Conservation (phyloP, 2,329 filamentous ascomycete genomes). For the Byssoonygena ceratinophila region DNA sequence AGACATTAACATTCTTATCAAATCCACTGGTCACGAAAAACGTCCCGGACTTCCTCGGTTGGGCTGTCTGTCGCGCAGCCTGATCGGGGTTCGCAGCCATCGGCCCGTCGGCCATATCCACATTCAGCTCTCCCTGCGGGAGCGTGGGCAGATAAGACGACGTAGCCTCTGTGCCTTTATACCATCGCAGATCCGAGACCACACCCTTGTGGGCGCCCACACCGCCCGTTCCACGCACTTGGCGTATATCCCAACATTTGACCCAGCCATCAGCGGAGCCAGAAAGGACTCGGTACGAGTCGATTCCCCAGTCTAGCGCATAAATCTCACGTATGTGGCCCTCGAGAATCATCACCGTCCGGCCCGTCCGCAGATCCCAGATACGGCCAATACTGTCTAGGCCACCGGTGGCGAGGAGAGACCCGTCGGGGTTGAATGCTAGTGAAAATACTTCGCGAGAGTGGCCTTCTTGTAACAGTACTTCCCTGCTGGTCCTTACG, state of each 20-base stretch:
- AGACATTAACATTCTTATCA: conserved; percentile 90
- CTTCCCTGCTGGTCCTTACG: conserved; percentile 69
- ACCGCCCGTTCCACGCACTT: conserved; percentile 70
- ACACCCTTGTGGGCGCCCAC: conserved; percentile 86
- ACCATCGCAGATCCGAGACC: conserved; percentile 89
- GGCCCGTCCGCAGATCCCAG: conserved; percentile 86
- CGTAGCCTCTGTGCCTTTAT: conserved; percentile 68
- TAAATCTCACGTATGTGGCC: conserved; percentile 90
- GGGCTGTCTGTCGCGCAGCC: conserved; percentile 29
- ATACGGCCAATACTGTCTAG: conserved; percentile 89
- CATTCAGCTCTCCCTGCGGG: conserved; percentile 53
- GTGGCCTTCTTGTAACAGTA: conserved; percentile 87
- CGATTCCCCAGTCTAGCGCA: conserved; percentile 80
- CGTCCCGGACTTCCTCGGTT: conserved; percentile 77
- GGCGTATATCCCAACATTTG: conserved; percentile 95
- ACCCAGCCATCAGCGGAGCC: conserved; percentile 90
- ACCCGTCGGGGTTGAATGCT: conserved; percentile 83
- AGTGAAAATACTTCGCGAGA: conserved; percentile 86
- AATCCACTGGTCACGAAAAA: conserved; percentile 89
- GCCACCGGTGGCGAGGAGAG: conserved; percentile 80
- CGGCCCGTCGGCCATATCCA: conserved; percentile 24
- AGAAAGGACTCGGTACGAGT: conserved; percentile 85
- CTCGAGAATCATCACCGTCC: conserved; percentile 92
- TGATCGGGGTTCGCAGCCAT: conserved; percentile 16
- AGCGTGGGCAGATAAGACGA: conserved; percentile 51